Conservation (phyloP, 129 eudicot species). For the Calendula officinalis region DNA sequence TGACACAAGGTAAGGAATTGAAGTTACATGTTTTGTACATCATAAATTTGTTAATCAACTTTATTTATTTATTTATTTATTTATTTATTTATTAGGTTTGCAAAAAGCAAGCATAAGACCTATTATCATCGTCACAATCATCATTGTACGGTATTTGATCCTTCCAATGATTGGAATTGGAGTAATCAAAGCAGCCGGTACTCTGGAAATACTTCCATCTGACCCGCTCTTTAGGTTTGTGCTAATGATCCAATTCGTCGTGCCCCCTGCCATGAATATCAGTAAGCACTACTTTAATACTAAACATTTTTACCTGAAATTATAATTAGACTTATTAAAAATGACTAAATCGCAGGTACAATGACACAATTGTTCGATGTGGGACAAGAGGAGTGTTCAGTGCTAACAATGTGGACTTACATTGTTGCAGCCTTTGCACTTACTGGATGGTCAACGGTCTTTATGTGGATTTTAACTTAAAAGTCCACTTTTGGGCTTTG, state of each 20-base stretch:
- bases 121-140: conserved; percentile 36
- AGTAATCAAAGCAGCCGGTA: conserved; percentile 49
- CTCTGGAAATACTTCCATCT: conserved; percentile 64
- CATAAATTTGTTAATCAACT: neutral
- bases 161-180: conserved; percentile 70
- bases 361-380: conserved; percentile 82
- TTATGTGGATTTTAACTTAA: conserved; percentile 71
- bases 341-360: conserved; percentile 49
- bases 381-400: conserved; percentile 81
- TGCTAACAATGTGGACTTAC: conserved; percentile 83
- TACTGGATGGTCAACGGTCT: conserved; percentile 77
- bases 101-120: conserved; percentile 44
- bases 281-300: no score
- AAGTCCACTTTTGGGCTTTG: conserved; percentile 22
- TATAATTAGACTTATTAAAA: no score
- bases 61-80: neutral
- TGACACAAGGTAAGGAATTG: conserved; percentile 92
- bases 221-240: conserved; percentile 87
- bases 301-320: no score
- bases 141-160: conserved; percentile 51
- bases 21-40: conserved; percentile 6
- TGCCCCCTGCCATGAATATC: conserved; percentile 94
- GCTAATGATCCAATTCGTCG: conserved; percentile 69
- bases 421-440: conserved; percentile 58
- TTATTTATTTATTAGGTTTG: conserved; percentile 40